Evolutionary conservation across 2,329 filamentous ascomycete species (phyloP).

Genomic region (Aureobasidium sp.): DNA sequence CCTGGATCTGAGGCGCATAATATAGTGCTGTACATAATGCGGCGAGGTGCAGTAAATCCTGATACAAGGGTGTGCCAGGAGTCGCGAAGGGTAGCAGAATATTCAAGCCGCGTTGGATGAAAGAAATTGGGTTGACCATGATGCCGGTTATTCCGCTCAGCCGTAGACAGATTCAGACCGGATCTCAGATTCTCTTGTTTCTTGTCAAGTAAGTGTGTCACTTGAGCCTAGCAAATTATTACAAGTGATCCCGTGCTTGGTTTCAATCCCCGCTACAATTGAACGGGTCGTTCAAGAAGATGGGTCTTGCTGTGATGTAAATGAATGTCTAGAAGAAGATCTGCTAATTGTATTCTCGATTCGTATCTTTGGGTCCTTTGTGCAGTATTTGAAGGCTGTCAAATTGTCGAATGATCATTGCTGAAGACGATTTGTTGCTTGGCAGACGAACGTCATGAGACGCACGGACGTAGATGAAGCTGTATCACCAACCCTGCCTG

Average conservation of each 20-base stretch:
- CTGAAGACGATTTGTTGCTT: neutral
- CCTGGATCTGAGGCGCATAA: conserved; percentile 40
- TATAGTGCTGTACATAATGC: conserved; percentile 40
- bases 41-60: conserved; percentile 41
- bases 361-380: neutral
- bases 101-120: conserved; percentile 28
- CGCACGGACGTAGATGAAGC: neutral
- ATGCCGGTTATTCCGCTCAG: neutral
- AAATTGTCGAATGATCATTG: neutral
- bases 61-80: conserved; percentile 38
- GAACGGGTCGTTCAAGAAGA: neutral
- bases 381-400: neutral
- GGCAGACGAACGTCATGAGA: neutral
- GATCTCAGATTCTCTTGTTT: neutral
- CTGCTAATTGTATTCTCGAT: neutral
- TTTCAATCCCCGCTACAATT: no score
- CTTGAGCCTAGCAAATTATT: no score
- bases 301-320: neutral
- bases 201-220: neutral
- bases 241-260: neutral
- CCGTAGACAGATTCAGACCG: neutral
- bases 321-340: neutral
- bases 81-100: conserved; percentile 42
- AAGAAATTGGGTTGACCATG: neutral
- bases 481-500: neutral